phyloP scores from a whole-genome alignment of 2,329 filamentous ascomycete genomes.

The Ophiostoma tasmaniense region DNA sequence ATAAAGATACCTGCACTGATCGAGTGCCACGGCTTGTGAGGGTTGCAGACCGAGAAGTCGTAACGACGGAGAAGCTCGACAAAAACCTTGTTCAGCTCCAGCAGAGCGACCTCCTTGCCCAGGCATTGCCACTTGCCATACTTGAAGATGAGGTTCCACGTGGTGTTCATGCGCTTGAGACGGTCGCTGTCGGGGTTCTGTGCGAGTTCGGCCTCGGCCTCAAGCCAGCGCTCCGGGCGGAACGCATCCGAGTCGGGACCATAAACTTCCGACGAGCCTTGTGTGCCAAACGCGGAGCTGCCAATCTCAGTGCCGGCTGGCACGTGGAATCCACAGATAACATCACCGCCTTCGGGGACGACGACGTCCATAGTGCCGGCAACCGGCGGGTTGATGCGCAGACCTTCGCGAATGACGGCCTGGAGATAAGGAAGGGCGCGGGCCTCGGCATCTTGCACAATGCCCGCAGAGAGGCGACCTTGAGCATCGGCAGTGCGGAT shows the following conservation, averaged over 20 bases:
- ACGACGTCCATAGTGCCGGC: constrained; percentile 27
- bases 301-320: constrained; percentile 40
- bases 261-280: constrained; percentile 30
- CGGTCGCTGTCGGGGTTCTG: constrained; percentile 12
- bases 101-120: constrained; percentile 35
- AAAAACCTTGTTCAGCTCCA: constrained; percentile 34
- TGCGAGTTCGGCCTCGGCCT: constrained; percentile 23
- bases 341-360: constrained; percentile 32
- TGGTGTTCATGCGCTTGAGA: constrained; percentile 22
- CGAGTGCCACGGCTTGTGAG: constrained; percentile 23
- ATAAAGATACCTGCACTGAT: constrained; percentile 26
- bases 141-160: constrained; percentile 33
- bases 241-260: constrained; percentile 34
- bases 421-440: constrained; percentile 39
- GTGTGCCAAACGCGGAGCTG: constrained; percentile 34
- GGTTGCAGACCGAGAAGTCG: constrained; percentile 24
- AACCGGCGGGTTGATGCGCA: constrained; percentile 39
- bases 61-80: constrained; percentile 23
- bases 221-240: constrained; percentile 39
- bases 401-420: constrained; percentile 41
- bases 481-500: constrained; percentile 29
- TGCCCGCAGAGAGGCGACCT: constrained; percentile 26
- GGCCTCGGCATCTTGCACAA: constrained; percentile 30
- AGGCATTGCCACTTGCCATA: constrained; percentile 33
- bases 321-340: constrained; percentile 33